Base-by-base conservation (phyloP, 371 early-diverging fungal species). In the Rhizopus microsporus region DNA sequence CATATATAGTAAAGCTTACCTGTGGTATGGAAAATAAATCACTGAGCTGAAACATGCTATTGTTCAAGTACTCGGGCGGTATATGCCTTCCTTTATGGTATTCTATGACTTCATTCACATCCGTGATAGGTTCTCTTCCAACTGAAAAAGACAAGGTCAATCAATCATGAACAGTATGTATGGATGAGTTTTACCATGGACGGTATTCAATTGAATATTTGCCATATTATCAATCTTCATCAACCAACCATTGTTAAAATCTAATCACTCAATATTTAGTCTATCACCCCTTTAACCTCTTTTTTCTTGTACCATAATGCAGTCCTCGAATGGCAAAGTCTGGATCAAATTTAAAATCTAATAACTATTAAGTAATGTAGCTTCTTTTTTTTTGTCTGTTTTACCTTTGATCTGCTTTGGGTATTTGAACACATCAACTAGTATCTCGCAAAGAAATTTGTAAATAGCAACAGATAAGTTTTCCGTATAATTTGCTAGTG, bases 161-260 rank as follows among this genome's bases (percentile, higher is more conserved):
- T 29, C 9, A n/a, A 7, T 29, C 13, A 51, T 6, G 29, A n/a
- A 9, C 34, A 43, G 31, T 56, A 10, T 38, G 51, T 8, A 0
- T 17, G 12, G 1, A 44, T 49, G 10, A 13, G 30, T 54, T 33
- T 65, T 71, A 75, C 75, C 82, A 56, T 82, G 80, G 0, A 87
- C 78, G 0, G 86, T 83, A 57, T 84, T 85, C 39, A 85, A 53
- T 39, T 86, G 86, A 39, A 87, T 80, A 60, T 85, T 87, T 40
- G 78, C 83, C 70, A 77, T 79, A 33, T 80, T 78, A 57, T 87
- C 88, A 34, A 87, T 73, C 57, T 87, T 87, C 81, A 87, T 84
- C 50, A 87, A 54, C 84, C 84, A 87, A 5, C 88, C 86, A 37
- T 80, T 82, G 32, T 81, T 75, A 34, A 73, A 68, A 59, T 85